Percentiles rank a stretch among this genome's conserved stretches.
Evolutionary conservation across 371 early-diverging fungal species (phyloP).

Genomic region (Mucor irregularis): DNA sequence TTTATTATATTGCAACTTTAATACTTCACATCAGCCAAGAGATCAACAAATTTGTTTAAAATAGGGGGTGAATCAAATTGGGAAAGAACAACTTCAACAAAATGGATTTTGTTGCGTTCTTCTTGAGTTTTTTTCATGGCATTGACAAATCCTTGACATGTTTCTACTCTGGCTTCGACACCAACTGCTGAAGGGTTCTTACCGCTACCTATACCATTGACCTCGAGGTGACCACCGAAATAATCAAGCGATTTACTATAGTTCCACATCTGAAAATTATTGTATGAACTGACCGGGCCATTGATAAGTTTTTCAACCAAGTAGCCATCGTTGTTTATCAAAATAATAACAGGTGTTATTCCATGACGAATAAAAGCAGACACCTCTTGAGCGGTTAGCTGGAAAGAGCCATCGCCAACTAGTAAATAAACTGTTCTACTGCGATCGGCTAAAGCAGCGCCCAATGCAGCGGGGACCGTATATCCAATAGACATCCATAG

Average conservation of each 20-base stretch:
- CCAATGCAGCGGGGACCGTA: slow-evolving; percentile 36
- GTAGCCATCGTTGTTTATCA: slow-evolving; percentile 59
- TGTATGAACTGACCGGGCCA: slow-evolving; percentile 47
- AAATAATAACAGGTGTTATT: slow-evolving; percentile 45
- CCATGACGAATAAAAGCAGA: slow-evolving; percentile 51
- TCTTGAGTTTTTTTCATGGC: slow-evolving; percentile 27
- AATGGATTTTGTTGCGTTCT: slow-evolving; percentile 33
- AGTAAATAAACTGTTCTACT: slow-evolving; percentile 39
- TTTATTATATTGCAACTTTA: no score
- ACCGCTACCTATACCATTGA: slow-evolving; percentile 12
- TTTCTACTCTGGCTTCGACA: slow-evolving; percentile 25
- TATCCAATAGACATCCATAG: slow-evolving; percentile 52
- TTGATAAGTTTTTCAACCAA: slow-evolving; percentile 54
- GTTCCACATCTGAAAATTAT: slow-evolving; percentile 53
- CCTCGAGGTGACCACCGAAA: slow-evolving; percentile 34
- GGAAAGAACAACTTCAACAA: slow-evolving; percentile 41
- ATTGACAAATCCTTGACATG: slow-evolving; percentile 32
- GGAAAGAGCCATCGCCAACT: slow-evolving; percentile 60
- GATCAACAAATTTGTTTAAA: no score
- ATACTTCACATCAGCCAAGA: no score
- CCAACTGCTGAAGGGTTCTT: slow-evolving; percentile 31
- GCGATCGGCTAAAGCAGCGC: slow-evolving; percentile 37
- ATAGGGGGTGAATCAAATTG: slow-evolving; percentile 40
- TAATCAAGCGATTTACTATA: slow-evolving; percentile 46
- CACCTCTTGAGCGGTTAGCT: slow-evolving; percentile 50